Evolutionary conservation across 2,329 filamentous ascomycete species (phyloP).

Genomic region (Phaeosphaeria sp.): DNA sequence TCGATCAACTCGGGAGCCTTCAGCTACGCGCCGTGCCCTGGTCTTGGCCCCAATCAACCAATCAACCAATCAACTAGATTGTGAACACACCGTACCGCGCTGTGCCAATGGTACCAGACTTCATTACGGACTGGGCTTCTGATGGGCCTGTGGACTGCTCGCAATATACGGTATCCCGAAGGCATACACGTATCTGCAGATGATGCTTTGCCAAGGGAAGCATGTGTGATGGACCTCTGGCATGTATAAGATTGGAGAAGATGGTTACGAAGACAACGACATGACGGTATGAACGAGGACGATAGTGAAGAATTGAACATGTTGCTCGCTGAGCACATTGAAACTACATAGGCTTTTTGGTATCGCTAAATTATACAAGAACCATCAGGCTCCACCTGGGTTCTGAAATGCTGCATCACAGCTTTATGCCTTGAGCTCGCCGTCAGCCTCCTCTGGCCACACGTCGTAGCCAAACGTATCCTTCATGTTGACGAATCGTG

Average conservation of each 20-base stretch:
- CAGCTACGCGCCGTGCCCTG: not conserved
- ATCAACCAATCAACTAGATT: too few species aligned
- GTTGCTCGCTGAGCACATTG: not conserved
- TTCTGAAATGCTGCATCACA: not conserved
- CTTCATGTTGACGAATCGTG: constrained; percentile 82
- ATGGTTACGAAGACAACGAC: not conserved
- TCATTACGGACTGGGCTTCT: too few species aligned
- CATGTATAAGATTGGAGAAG: not conserved
- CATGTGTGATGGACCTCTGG: not conserved
- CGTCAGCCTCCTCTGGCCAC: constrained; percentile 51
- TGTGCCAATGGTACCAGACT: too few species aligned
- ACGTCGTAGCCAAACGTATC: constrained; percentile 79
- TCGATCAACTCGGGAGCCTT: not conserved
- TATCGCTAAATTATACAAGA: constrained; percentile 28
- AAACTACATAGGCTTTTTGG: constrained; percentile 15
- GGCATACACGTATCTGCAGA: too few species aligned
- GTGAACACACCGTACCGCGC: too few species aligned
- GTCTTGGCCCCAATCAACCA: too few species aligned
- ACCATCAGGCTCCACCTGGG: constrained; percentile 5
- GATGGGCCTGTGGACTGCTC: too few species aligned
- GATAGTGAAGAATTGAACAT: not conserved
- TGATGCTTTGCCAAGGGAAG: not conserved
- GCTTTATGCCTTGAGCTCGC: constrained; percentile 32
- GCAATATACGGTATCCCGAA: too few species aligned
- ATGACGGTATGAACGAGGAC: not conserved